Percentiles rank a stretch among this genome's conserved stretches.
phyloP scores from a whole-genome alignment of 108 stramenopile species.

The Fistulifera pelliculosa region DNA sequence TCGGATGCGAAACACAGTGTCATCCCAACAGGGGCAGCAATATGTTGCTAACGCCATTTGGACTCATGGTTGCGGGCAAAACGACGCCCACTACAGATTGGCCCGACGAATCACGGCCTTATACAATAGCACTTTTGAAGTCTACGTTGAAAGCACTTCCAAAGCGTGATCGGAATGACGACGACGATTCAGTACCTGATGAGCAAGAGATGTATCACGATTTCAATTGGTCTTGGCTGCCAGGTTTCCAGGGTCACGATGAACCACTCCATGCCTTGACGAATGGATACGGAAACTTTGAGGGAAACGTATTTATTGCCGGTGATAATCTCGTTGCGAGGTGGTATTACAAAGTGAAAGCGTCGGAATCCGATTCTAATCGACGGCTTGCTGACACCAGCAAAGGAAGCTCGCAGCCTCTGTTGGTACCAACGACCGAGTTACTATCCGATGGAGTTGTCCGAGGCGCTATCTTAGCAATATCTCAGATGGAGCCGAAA shows the following conservation, averaged over 20 bases:
- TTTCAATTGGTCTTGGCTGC: conserved; percentile 93
- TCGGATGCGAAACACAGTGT: conserved; percentile 76
- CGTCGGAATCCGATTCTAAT: conserved; percentile 12
- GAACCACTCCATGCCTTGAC: conserved; percentile 84
- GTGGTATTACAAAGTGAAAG: conserved; percentile 56
- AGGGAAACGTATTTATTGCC: conserved; percentile 82
- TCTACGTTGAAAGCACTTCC: conserved; percentile 57
- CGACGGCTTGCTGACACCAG: conserved; percentile 21
- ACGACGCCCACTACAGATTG: conserved; percentile 56
- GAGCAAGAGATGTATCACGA: conserved; percentile 36
- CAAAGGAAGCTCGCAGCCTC: conserved; percentile 23
- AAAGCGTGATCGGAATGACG: conserved; percentile 7
- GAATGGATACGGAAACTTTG: conserved; percentile 72
- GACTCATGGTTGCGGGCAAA: conserved; percentile 82
- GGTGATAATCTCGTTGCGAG: conserved; percentile 83
- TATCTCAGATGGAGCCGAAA: conserved; percentile 72
- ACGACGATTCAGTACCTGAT: conserved; percentile 20
- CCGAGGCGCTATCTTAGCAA: conserved; percentile 78
- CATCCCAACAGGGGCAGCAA: conserved; percentile 76
- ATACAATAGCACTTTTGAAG: conserved; percentile 76
- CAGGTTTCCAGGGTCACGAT: conserved; percentile 85
- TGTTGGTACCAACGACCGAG: conserved; percentile 55
- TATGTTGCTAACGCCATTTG: conserved; percentile 81
- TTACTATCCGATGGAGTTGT: conserved; percentile 52
- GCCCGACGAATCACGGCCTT: conserved; percentile 57